Conservation (phyloP, 129 eudicot species). For the Lactuca saligna region DNA sequence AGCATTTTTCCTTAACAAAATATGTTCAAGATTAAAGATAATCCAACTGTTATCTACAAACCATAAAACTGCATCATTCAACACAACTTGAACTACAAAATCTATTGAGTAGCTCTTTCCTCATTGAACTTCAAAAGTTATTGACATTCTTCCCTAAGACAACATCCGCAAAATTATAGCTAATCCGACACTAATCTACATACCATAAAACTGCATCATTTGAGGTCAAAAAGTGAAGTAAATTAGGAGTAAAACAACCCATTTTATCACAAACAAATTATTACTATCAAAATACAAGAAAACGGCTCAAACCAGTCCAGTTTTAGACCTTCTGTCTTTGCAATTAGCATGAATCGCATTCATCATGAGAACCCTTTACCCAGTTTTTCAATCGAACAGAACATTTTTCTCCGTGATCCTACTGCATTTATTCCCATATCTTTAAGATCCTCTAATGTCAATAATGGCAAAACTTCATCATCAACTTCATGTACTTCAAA, state of each 20-base stretch:
- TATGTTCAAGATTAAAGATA: neutral
- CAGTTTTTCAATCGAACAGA: constrained; percentile 59
- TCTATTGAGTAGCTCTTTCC: constrained; percentile 4
- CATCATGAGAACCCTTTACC: constrained; percentile 63
- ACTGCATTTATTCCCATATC: constrained; percentile 82
- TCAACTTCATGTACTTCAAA: constrained; percentile 83
- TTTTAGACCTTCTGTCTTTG: constrained; percentile 27
- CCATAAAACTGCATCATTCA: constrained; percentile 4
- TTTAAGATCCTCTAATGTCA: constrained; percentile 67
- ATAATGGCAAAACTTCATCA: constrained; percentile 61
- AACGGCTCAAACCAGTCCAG: constrained; percentile 46
- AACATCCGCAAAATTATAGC: constrained; percentile 20
- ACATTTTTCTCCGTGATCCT: constrained; percentile 71
- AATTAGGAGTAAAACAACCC: constrained; percentile 25
- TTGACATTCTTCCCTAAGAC: constrained; percentile 13
- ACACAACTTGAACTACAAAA: constrained; percentile 18
- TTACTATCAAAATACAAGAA: constrained; percentile 23
- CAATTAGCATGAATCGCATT: constrained; percentile 18
- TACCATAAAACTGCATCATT: constrained; percentile 26
- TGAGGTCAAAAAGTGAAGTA: constrained; percentile 25
- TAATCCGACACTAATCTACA: constrained; percentile 31
- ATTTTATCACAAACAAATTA: constrained; percentile 27
- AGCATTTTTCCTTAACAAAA: neutral
- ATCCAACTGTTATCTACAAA: neutral
- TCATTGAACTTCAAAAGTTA: constrained; percentile 6